Base-by-base conservation (phyloP, 2,329 filamentous ascomycete species). In the Teratosphaeria epicoccoides region DNA sequence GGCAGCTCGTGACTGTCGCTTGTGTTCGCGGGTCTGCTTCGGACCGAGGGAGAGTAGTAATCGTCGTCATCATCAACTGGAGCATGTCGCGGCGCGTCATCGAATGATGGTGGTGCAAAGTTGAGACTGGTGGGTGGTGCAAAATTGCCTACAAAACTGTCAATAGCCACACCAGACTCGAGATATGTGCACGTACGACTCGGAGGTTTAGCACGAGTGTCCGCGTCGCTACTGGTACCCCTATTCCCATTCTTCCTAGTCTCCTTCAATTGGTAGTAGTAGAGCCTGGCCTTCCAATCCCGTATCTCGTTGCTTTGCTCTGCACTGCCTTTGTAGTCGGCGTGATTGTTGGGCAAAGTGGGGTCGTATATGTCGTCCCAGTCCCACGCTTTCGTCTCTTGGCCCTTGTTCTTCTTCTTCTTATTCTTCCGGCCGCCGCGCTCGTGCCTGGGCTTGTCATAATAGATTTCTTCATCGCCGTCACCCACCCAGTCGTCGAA, bases 331-430 rank as follows among this genome's bases (percentile, higher is more conserved):
- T 87, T 79, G 65, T 93, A 96, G 63, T 91, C 86, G 51, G 90
- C 85, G 47, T 91, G 86, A 59, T 83, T 89, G 40, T 87, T 94
- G 7, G 90, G 89, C 37, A 86, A 75, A 10, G 84, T 76, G 0
- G 88, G 87, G 63, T 95, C 90, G 66, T 95, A 96, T 23, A 93
- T 80, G 66, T 94, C 88, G 66, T 95, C 86, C 89, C 89, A 96
- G 64, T 95, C 84, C 55, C 58, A 54, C 29, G 49, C 26, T 46
- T 55, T 54, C n/a, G 55, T 46, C n/a, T 77, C 71, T 4, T 71
- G 69, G 25, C 77, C 68, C 46, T 75, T 73, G 5, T 80, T 74
- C 57, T 79, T 76, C 54, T 81, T 78, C 61, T 80, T 79, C 68
- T 83, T 84, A 75, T 87, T 87, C 69, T 85, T 83, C 54, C 87